These are phyloP conservation scores for Hypomyces rosellus DNA, from an alignment of 2,329 filamentous ascomycete species.

Conservation along the genomic window DNA sequence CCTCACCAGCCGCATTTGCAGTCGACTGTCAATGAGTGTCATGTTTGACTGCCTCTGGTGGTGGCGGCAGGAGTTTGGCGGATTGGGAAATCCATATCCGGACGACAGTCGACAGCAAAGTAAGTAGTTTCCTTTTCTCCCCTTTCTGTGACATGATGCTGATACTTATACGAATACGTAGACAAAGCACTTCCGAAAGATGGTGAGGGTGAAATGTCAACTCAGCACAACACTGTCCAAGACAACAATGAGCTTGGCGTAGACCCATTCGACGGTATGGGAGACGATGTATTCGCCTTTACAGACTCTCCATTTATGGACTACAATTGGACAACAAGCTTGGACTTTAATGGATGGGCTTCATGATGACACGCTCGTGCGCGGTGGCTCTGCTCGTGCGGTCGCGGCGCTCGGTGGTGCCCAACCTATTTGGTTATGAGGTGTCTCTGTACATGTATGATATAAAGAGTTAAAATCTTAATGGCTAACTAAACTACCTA, in stretches of 20 bases:
- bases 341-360: conserved; percentile 3
- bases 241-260: no score
- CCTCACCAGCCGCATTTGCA: conserved; percentile 34
- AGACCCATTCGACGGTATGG: no score
- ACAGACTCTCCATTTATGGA: conserved; percentile 5
- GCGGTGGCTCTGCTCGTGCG: no score
- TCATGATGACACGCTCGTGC: not conserved
- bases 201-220: not conserved
- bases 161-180: no score
- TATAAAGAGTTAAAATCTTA: no score
- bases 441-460: not conserved
- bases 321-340: conserved; percentile 3
- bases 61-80: conserved; percentile 42
- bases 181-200: not conserved
- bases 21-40: conserved; percentile 47
- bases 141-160: not conserved
- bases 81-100: conserved; percentile 13
- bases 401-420: no score
- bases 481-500: no score
- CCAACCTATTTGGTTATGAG: no score
- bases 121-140: not conserved
- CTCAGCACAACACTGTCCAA: not conserved
- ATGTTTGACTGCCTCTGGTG: conserved; percentile 51
- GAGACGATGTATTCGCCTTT: not conserved
- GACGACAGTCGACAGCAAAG: conserved; percentile 5